These are phyloP conservation scores for Saccharomycopsis sp. DNA, from an alignment of 805 yeast species.

Conservation along the genomic window DNA sequence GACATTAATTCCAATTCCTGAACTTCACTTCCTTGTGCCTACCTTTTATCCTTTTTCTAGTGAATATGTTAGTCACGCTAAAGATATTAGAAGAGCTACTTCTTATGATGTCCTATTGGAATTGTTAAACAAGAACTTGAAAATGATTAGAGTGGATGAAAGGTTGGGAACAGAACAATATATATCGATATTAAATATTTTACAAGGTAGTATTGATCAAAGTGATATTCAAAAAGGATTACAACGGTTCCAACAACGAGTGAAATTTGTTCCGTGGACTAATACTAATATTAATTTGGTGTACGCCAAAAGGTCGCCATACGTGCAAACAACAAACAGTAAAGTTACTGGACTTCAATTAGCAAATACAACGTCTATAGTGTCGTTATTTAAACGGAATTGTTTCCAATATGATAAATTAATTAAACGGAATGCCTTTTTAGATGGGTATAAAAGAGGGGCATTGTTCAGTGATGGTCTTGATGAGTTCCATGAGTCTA, in stretches of 20 bases:
- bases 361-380: constrained; percentile 73
- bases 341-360: constrained; percentile 72
- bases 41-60: constrained; percentile 73
- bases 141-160: constrained; percentile 52
- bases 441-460: constrained; percentile 60
- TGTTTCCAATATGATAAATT: constrained; percentile 74
- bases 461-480: constrained; percentile 33
- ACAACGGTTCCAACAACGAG: constrained; percentile 54
- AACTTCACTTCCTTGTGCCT: constrained; percentile 66
- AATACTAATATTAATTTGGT: constrained; percentile 75
- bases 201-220: constrained; percentile 58
- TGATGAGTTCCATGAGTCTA: constrained; percentile 69
- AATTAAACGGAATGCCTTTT: constrained; percentile 73
- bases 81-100: constrained; percentile 58
- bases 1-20: constrained; percentile 79
- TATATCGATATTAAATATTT: constrained; percentile 62
- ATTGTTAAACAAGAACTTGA: constrained; percentile 66
- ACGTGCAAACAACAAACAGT: background rate
- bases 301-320: constrained; percentile 55
- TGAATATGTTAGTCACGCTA: constrained; percentile 54
- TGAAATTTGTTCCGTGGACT: constrained; percentile 75
- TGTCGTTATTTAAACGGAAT: constrained; percentile 56
- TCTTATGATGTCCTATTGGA: constrained; percentile 84
- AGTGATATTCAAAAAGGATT: constrained; percentile 65
- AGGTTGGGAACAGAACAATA: constrained; percentile 43